Evolutionary conservation across 768 basidiomycete genomes (phyloP).

Genomic region (Auricularia heimuer): DNA sequence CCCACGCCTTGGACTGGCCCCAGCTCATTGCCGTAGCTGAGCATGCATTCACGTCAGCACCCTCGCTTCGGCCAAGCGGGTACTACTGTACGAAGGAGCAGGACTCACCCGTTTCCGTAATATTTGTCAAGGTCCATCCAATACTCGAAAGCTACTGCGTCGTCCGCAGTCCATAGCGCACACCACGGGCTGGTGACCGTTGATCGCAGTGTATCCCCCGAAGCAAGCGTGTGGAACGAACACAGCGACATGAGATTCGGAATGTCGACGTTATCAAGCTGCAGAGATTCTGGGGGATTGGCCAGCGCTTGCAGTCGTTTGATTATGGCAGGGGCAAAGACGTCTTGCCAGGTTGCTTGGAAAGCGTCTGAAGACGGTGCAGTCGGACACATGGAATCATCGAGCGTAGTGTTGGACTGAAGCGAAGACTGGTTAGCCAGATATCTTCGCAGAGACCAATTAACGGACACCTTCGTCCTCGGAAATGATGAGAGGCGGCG

Average conservation of each 20-base stretch:
- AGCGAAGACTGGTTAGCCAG: not conserved
- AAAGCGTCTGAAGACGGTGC: slow-evolving; percentile 35
- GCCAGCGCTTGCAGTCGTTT: slow-evolving; percentile 41
- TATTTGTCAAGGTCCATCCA: slow-evolving; percentile 66
- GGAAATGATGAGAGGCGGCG: slow-evolving; percentile 45
- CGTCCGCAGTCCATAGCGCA: slow-evolving; percentile 49
- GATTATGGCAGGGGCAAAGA: slow-evolving; percentile 47
- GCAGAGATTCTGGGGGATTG: slow-evolving; percentile 48
- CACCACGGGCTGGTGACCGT: slow-evolving; percentile 53
- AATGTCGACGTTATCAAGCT: slow-evolving; percentile 45
- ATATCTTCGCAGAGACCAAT: slow-evolving; percentile 2
- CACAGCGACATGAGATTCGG: slow-evolving; percentile 61
- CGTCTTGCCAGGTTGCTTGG: slow-evolving; percentile 43
- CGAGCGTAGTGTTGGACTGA: slow-evolving; percentile 51
- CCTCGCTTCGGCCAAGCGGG: not conserved
- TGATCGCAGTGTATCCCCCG: not conserved
- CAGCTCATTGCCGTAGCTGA: slow-evolving; percentile 55
- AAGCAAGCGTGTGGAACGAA: slow-evolving; percentile 65
- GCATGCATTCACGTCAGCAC: not conserved
- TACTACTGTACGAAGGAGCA: not conserved
- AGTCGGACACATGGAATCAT: slow-evolving; percentile 55
- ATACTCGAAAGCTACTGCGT: slow-evolving; percentile 63
- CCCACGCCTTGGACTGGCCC: slow-evolving; percentile 79
- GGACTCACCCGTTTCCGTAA: slow-evolving; percentile 59
- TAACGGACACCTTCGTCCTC: slow-evolving; percentile 43